Conservation (phyloP, 2,329 filamentous ascomycete species). For the Hypoxylon sp. region DNA sequence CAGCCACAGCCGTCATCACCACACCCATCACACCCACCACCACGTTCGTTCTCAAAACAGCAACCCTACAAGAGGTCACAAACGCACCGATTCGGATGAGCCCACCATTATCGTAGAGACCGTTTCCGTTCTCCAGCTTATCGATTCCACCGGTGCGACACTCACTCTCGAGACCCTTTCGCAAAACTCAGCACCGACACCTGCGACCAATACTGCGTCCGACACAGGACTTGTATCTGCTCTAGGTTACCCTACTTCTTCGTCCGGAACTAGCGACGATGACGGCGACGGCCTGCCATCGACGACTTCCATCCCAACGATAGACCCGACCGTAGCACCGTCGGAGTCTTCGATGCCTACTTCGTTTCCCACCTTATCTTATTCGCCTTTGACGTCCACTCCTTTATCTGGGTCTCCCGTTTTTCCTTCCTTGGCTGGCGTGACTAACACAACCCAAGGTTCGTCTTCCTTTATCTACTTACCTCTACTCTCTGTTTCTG, state of each 20-base stretch:
- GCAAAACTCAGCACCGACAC: constrained; percentile 50
- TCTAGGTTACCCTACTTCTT: constrained; percentile 20
- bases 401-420: constrained; percentile 48
- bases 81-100: constrained; percentile 46
- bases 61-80: constrained; percentile 31
- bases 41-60: constrained; percentile 50
- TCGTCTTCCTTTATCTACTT: constrained; percentile 12
- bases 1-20: constrained; percentile 43
- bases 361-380: constrained; percentile 51
- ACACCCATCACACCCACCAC: constrained; percentile 47
- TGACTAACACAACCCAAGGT: constrained; percentile 49
- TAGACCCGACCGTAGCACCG: constrained; percentile 48
- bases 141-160: constrained; percentile 62
- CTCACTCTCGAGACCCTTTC: constrained; percentile 59
- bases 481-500: constrained; percentile 3
- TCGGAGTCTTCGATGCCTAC: constrained; percentile 52
- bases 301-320: constrained; percentile 41
- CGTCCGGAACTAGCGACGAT: constrained; percentile 42
- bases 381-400: constrained; percentile 51
- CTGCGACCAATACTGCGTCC: constrained; percentile 52
- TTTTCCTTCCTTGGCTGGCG: constrained; percentile 49
- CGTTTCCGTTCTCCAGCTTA: constrained; percentile 66
- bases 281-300: constrained; percentile 29
- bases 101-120: constrained; percentile 65
- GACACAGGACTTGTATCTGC: constrained; percentile 25